Conservation (phyloP, 2,329 filamentous ascomycete genomes). For the Xylariales sp. region DNA sequence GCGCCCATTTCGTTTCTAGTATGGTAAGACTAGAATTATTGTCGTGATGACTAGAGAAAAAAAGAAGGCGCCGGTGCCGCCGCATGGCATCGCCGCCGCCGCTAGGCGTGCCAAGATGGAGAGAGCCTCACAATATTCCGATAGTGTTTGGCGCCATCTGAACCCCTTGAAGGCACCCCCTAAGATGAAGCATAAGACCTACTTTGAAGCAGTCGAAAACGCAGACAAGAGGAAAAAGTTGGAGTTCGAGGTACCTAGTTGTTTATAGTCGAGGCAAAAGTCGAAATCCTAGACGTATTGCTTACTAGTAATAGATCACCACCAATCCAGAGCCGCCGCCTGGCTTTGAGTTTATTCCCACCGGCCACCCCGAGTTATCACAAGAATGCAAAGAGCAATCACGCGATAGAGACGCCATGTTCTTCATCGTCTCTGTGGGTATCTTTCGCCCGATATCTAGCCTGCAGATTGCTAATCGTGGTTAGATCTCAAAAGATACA, state of each 20-base stretch:
- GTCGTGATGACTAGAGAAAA: slow-evolving; percentile 49
- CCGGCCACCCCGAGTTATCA: slow-evolving; percentile 71
- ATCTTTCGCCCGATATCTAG: slow-evolving; percentile 30
- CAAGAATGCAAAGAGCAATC: slow-evolving; percentile 73
- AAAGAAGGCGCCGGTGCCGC: slow-evolving; percentile 49
- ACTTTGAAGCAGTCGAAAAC: slow-evolving; percentile 74
- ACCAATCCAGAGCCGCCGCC: slow-evolving; percentile 64
- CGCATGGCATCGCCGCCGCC: slow-evolving; percentile 43
- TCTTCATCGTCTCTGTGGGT: slow-evolving; percentile 74
- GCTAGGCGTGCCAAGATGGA: slow-evolving; percentile 47
- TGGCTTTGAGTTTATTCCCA: slow-evolving; percentile 71
- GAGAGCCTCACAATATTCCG: slow-evolving; percentile 45
- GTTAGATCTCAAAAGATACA: slow-evolving; percentile 52
- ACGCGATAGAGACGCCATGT: slow-evolving; percentile 69
- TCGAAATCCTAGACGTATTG: slow-evolving; percentile 21
- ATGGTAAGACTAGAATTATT: slow-evolving; percentile 51
- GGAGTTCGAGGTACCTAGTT: slow-evolving; percentile 65
- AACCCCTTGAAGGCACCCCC: slow-evolving; percentile 51
- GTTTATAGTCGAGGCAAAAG: slow-evolving; percentile 24
- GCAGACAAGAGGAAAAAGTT: slow-evolving; percentile 73
- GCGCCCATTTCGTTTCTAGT: slow-evolving; percentile 40
- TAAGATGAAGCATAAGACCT: slow-evolving; percentile 68
- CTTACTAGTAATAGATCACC: slow-evolving; percentile 60
- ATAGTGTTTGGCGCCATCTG: slow-evolving; percentile 47
- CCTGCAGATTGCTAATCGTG: slow-evolving; percentile 33